These are phyloP conservation scores for Jackrogersella multiformis DNA, from an alignment of 495 filamentous ascomycete genomes.

Conservation along the genomic window DNA sequence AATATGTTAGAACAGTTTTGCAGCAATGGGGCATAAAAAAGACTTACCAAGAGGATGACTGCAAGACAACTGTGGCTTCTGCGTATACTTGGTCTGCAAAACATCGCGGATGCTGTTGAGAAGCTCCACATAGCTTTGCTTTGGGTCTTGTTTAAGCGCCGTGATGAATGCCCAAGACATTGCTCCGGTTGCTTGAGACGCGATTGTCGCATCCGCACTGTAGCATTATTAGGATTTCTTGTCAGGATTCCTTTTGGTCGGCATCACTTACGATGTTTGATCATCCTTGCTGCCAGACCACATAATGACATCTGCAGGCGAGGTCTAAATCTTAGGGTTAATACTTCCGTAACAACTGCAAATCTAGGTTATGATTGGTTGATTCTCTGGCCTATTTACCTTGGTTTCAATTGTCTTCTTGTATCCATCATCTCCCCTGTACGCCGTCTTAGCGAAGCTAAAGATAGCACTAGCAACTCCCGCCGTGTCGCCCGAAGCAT, in stretches of 20 bases:
- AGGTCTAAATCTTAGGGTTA: constrained; percentile 61
- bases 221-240: constrained; percentile 33
- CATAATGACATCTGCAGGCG: constrained; percentile 96
- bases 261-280: constrained; percentile 82
- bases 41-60: constrained; percentile 91
- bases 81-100: constrained; percentile 83
- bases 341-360: constrained; percentile 46
- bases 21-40: constrained; percentile 22
- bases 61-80: constrained; percentile 96
- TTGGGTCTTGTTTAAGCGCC: constrained; percentile 88
- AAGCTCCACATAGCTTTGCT: constrained; percentile 94
- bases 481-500: constrained; percentile 83
- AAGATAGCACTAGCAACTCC: constrained; percentile 77
- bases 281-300: constrained; percentile 96
- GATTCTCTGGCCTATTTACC: constrained; percentile 14
- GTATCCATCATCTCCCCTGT: constrained; percentile 83
- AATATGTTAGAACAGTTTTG: constrained; percentile 26
- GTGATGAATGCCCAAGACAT: constrained; percentile 97
- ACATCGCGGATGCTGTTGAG: constrained; percentile 94
- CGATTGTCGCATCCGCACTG: constrained; percentile 70
- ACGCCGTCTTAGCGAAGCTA: constrained; percentile 86
- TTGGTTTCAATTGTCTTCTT: constrained; percentile 86
- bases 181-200: constrained; percentile 89
- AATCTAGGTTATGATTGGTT: neutral
- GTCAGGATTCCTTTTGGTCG: neutral